Evolutionary conservation across 2,329 filamentous ascomycete species (phyloP), one percentile per base, ranked within the genome.

Genomic region (Ophiostoma sp.): DNA sequence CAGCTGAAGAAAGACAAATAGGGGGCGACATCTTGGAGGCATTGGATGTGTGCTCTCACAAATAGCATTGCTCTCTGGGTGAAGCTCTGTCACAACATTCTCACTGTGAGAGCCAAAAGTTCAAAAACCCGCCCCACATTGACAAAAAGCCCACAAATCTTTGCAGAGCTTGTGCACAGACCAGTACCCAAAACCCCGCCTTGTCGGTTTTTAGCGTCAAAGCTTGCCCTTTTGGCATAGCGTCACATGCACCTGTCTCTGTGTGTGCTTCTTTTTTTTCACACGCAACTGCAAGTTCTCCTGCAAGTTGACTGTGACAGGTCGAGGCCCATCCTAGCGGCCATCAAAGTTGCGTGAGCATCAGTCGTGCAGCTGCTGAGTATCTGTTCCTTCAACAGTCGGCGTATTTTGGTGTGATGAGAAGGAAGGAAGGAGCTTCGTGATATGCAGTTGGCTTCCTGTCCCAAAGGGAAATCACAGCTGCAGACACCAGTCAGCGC

Each of bases 121-220:
- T n/a, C 28, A 31, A 59, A 22, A 59, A 33, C 17, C 28, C 22
- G 68, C 25, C 52, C 52, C 52, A 57, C 52, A 31, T 31, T 57
- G 52, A 5, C 52, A 31, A 19, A 59, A n/a, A 59, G 55, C 55
- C 55, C 55, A 59, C 57, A 63, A 22, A 61, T 39, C 39, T 48
- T 52, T 52, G 66, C 50, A 70, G 45, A 64, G 55, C 57, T 71
- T 50, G 69, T 45, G 69, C 55, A 71, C 69, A 33, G 69, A 42
- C 55, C 57, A 63, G 11, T 11, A n/a, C 48, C 36, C 22, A 45
- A 57, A 31, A 25, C 69, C 69, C 55, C 69, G 69, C 57, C 69
- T 50, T 64, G 55, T 71, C 69, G 22, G 39, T 50, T 50, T 48
- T 48, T 71, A 64, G 69, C 69, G 69, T 71, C 57, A 52, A 50